Evolutionary conservation across 495 filamentous ascomycete species (phyloP), one percentile per base, ranked within the genome.

Genomic region (Neurospora sublineolata): DNA sequence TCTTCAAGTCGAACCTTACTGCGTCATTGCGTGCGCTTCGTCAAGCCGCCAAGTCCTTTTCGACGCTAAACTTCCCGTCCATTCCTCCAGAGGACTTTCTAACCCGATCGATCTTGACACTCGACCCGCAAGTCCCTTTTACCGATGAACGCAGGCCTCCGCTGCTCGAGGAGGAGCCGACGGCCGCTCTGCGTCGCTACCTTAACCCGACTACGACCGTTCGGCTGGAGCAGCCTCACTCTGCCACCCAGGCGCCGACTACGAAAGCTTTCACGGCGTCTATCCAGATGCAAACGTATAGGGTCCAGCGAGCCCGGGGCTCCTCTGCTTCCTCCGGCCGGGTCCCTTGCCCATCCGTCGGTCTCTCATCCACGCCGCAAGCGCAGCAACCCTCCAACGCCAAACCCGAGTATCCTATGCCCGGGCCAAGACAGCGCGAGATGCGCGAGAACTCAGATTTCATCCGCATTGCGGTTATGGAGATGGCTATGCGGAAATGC

Each of bases 401-500:
- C 72, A 80, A 67, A 75, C 74, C 67, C 71, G 79, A 73, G 76
- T 82, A 75, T 73, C 80, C 78, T 52, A 78, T 84, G 44, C 82
- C 81, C 6, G 83, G 83, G 0, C 81, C 91, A 12, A 90, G 93
- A 16, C 94, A 94, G 78, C 89, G 95, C 16, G 95, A 97, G 79
- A 88, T 93, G 74, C 88, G 95, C 42, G 95, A 99, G 79, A 99
- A 99, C 78, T 88, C 91, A 33, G 91, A 97, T 75, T 99, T 98
- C 82, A 89, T 99, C 68, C 89, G 95, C 37, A 90, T 98, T 76
- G 92, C 96, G 37, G 94, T 97, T 70, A 86, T 97, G 76, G 95
- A 99, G 82, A 97, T 97, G 91, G 92, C 94, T 72, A 99, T 99
- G 95, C 90, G 94, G 38, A 90, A 93, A 75, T 87, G 85, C 60